Base-by-base conservation (phyloP, 2,329 filamentous ascomycete genomes). In the Geosmithia flava region DNA sequence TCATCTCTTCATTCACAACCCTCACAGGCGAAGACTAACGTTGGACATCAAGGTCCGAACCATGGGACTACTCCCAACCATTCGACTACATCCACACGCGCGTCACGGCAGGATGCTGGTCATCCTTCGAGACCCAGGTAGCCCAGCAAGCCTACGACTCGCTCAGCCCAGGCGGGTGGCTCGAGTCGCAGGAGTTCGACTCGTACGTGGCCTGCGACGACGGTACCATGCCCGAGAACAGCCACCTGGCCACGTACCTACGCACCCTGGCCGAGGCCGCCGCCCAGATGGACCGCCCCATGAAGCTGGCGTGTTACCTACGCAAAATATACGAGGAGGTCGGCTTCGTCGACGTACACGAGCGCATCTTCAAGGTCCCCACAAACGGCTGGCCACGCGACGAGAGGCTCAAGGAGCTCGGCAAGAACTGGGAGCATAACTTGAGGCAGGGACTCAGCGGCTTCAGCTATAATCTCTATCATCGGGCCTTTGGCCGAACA, bases 61-160 rank as follows among this genome's bases (percentile, higher is more conserved):
- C 68, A 2, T 76, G 73, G 73, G 65, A 69, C 42, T 74, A 69
- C 58, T 71, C 74, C 3, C 71, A 79, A 46, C 67, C 71, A 1
- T 71, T 77, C 49, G 74, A 78, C 54, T 77, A 73, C 53, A 70
- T 78, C 42, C 75, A 79, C 56, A 70, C 69, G 1, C 70, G 75
- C 41, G 60, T 68, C 37, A 73, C 72, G 0, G 56, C 68, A 10
- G 73, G 71, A 19, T 74, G 70, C 53, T 78, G 73, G 69, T 60
- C 63, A 7, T 63, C 69, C 48, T 74, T 73, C 55, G 66, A 70
- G 47, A 55, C 55, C 1, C 65, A 76, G 45, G 62, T 78, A 19
- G 74, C 83, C 48, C 60, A 62, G 30, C 72, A 73, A 51, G 71
- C 74, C 4, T 76, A 72, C 50, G 60, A 64, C n/a, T 62, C 68